Evolutionary conservation across 352 stramenopile species (phyloP).

Genomic region (Achlya hypogyna): DNA sequence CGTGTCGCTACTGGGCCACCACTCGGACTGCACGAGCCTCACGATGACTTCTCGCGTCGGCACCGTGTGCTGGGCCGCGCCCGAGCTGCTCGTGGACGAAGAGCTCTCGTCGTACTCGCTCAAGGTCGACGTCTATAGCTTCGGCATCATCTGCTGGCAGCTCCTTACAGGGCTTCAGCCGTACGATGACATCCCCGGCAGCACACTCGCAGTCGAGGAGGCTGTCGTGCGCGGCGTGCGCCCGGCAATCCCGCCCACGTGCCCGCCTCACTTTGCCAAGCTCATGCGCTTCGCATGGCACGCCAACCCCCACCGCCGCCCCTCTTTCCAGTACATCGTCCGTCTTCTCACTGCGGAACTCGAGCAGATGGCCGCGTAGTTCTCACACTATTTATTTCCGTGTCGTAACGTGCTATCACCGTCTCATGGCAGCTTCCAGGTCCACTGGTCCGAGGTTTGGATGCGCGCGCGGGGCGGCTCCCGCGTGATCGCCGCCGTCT

Average conservation of each 20-base stretch:
- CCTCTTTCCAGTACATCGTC: constrained; percentile 71
- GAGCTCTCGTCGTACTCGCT: constrained; percentile 60
- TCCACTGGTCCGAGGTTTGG: constrained; percentile 6
- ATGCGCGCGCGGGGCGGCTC: constrained; percentile 11
- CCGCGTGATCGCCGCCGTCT: constrained; percentile 1
- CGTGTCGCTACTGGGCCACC: constrained; percentile 16
- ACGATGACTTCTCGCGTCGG: constrained; percentile 80
- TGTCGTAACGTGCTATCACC: no score
- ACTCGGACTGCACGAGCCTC: constrained; percentile 48
- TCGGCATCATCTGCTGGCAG: constrained; percentile 80
- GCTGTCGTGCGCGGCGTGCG: constrained; percentile 56
- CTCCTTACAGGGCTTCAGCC: constrained; percentile 60
- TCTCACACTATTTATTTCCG: neutral
- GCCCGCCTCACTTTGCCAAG: constrained; percentile 59
- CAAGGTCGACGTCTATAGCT: constrained; percentile 82
- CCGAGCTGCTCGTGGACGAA: constrained; percentile 63
- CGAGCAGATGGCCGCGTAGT: neutral
- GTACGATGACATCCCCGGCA: constrained; percentile 71
- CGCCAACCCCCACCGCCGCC: constrained; percentile 50
- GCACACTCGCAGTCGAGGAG: constrained; percentile 59
- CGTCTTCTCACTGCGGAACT: constrained; percentile 67
- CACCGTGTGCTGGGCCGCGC: constrained; percentile 67
- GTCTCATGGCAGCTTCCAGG: no score
- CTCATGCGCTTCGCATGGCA: constrained; percentile 80
- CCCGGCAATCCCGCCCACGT: constrained; percentile 46